Evolutionary conservation across 2,329 filamentous ascomycete species (phyloP), one percentile per base, ranked within the genome.

Genomic region (Microdochium nivale): DNA sequence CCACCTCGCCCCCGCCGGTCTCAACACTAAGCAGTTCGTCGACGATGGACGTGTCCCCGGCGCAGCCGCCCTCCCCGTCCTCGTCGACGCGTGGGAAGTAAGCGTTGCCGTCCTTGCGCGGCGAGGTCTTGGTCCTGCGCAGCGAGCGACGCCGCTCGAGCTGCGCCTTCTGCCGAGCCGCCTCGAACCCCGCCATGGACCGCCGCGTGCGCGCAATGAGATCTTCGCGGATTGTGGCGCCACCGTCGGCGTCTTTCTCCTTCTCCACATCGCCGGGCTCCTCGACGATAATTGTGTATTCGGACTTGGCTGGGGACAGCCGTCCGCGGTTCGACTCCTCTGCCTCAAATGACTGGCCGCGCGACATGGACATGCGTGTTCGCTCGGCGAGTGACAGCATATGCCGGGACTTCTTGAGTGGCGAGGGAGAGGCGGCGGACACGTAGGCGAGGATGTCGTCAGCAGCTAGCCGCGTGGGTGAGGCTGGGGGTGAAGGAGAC

Each of bases 281-380:
- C 44, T 63, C 60, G 3, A 51, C 27, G 67, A 65, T 5, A 67
- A 62, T 2, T 63, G 62, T 1, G 47, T 52, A 23, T 50, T 48
- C 19, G 54, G 50, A n/a, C 54, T 50, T 51, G 53, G 47, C 3
- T 37, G 44, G 47, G 47, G 49, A 54, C 33, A 55, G 49, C 21
- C 58, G 54, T 3, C 46, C 51, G 49, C 37, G 52, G 44, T 56
- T 56, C 30, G 62, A 61, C 9, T 70, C 62, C 19, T 73, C 68
- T 7, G 62, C 58, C 3, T 69, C 65, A 7, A 54, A 67, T 8
- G 58, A 66, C 49, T 14, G 58, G 47, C 51, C 62, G 2, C 83
- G 75, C 0, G 84, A 81, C 83, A 96, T 92, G 19, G 88, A 90
- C 51, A 90, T 76, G 19, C 87, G 82, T 0, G 91, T 95, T 48